phyloP scores from a whole-genome alignment of 148 eudicot genomes.

The Persicaria maculosa region DNA sequence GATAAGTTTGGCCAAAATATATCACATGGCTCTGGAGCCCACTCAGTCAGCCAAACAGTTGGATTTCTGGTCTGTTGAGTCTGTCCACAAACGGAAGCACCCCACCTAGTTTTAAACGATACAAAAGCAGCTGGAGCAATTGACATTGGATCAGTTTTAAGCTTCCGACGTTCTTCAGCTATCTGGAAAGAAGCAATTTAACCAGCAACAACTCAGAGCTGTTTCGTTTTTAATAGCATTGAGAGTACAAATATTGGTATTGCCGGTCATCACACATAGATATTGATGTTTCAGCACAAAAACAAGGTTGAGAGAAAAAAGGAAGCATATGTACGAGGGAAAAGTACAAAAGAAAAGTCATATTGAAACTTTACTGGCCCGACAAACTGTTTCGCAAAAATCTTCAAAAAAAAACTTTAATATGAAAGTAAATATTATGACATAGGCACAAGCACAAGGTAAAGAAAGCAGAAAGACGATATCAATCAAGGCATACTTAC shows the following conservation, averaged over 20 bases:
- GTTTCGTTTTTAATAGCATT: too few relatives aligned
- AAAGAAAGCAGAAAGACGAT: not conserved
- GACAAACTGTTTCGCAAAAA: not conserved
- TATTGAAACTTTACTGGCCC: not conserved
- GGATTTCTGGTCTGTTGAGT: constrained; percentile 95
- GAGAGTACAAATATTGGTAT: too few relatives aligned
- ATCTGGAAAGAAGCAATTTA: constrained; percentile 36
- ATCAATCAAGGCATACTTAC: constrained; percentile 31
- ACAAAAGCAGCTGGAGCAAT: constrained; percentile 92
- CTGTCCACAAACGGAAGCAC: constrained; percentile 96
- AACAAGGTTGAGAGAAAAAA: not conserved
- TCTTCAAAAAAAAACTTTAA: too few relatives aligned
- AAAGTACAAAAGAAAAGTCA: not conserved
- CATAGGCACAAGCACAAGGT: not conserved
- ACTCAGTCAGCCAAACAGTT: constrained; percentile 78
- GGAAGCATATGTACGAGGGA: not conserved
- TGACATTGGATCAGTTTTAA: constrained; percentile 44
- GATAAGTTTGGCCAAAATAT: constrained; percentile 80
- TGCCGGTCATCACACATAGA: not conserved
- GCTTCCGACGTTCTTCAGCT: constrained; percentile 58
- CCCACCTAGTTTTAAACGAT: constrained; percentile 92
- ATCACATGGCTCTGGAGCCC: constrained; percentile 98
- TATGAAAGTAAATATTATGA: not conserved
- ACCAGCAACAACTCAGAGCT: not conserved
- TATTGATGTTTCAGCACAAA: not conserved